Percentiles rank a stretch among this genome's conserved stretches.
Conservation (phyloP, 352 stramenopile genomes). For the Phytophthora meadii region DNA sequence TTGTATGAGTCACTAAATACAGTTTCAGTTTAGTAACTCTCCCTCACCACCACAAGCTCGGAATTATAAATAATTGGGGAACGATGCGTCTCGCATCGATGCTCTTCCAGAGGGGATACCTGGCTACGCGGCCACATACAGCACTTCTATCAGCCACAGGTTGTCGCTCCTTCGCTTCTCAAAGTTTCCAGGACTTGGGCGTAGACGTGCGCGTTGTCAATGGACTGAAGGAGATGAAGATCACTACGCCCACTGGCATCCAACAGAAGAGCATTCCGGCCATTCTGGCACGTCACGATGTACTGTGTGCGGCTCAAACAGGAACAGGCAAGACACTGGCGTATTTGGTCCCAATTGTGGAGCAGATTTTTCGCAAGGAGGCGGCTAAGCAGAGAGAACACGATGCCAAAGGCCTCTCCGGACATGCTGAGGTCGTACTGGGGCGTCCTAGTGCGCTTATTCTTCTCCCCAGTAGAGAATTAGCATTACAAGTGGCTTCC, state of each 20-base stretch:
- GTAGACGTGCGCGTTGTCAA: conserved; percentile 48
- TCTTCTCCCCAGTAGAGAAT: conserved; percentile 71
- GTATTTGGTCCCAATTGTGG: conserved; percentile 65
- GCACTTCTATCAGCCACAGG: neutral
- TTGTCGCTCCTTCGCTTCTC: conserved; percentile 13
- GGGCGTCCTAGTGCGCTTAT: conserved; percentile 60
- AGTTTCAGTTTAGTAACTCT: no score
- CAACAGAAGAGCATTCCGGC: conserved; percentile 60
- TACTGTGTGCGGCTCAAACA: conserved; percentile 73
- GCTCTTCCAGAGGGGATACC: conserved; percentile 10
- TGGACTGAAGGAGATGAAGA: conserved; percentile 57
- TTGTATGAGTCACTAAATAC: conserved; percentile 1
- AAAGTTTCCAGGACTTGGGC: conserved; percentile 49
- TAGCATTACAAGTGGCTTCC: conserved; percentile 69
- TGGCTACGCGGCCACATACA: neutral
- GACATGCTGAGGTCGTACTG: conserved; percentile 20
- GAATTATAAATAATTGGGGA: neutral
- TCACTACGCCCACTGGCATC: conserved; percentile 57
- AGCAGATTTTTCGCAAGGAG: conserved; percentile 59
- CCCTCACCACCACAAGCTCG: conserved; percentile 10
- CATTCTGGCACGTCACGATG: conserved; percentile 54
- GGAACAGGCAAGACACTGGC: conserved; percentile 76
- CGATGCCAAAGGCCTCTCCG: conserved; percentile 4
- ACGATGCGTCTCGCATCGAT: conserved; percentile 11
- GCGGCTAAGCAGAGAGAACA: conserved; percentile 28